Conservation (phyloP, 345 rosid genomes). For the Eucalyptus sp. region DNA sequence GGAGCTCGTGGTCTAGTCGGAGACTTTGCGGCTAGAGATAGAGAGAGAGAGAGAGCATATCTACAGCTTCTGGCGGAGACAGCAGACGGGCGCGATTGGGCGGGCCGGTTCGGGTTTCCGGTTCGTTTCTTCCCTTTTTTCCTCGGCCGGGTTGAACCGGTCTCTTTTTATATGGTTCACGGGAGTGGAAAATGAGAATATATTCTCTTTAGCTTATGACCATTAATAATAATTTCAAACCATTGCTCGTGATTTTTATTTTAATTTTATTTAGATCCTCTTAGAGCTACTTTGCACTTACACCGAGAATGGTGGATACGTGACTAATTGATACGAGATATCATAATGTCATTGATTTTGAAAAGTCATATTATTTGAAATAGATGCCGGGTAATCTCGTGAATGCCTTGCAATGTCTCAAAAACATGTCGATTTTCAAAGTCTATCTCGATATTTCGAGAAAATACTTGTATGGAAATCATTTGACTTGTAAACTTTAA, state of each 20-base stretch:
- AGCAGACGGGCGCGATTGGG: not conserved
- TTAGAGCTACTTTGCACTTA: not conserved
- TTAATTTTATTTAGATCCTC: not conserved
- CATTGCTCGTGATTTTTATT: not conserved
- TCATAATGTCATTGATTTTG: not conserved
- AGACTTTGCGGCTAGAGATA: not conserved
- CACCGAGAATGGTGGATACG: not conserved
- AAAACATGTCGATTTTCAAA: not conserved
- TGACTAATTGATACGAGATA: not conserved
- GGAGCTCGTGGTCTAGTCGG: not conserved
- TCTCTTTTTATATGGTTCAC: not conserved
- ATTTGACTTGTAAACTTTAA: not conserved
- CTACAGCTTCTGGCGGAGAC: not conserved
- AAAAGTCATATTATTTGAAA: not conserved
- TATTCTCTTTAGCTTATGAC: not conserved
- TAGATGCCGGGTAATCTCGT: accelerated
- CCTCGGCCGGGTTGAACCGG: not conserved
- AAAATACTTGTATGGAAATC: not conserved
- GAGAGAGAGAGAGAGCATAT: not conserved
- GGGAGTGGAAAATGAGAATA: not conserved
- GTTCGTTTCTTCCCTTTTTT: not conserved
- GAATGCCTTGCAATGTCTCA: not conserved
- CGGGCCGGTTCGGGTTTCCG: not conserved
- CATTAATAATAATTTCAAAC: not conserved
- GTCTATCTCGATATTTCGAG: accelerated